Evolutionary conservation across 805 yeast species (phyloP).

Genomic region (Torulaspora quercuum): DNA sequence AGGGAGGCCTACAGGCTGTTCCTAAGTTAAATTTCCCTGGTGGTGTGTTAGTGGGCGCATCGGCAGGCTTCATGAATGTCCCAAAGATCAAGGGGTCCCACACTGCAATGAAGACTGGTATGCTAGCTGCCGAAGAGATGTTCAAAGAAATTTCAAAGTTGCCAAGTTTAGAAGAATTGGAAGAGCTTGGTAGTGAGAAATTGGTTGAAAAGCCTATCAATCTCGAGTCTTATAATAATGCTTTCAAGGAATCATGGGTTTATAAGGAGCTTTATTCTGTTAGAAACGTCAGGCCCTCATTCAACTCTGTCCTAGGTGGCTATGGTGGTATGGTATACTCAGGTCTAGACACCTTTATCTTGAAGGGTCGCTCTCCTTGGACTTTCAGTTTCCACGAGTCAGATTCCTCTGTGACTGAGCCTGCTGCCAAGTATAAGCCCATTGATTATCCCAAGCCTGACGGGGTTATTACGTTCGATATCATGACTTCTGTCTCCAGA

Average conservation of each 20-base stretch:
- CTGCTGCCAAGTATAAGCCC: conserved; percentile 62
- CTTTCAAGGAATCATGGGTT: conserved; percentile 78
- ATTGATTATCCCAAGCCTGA: conserved; percentile 95
- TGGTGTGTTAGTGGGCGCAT: conserved; percentile 89
- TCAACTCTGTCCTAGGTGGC: conserved; percentile 68
- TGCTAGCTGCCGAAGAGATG: conserved; percentile 88
- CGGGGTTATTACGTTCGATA: conserved; percentile 85
- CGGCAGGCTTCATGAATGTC: conserved; percentile 96
- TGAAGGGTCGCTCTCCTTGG: conserved; percentile 84
- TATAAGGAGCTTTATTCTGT: conserved; percentile 77
- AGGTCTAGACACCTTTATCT: conserved; percentile 74
- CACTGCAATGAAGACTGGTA: conserved; percentile 94
- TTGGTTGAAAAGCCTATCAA: conserved; percentile 44
- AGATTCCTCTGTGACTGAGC: conserved; percentile 68
- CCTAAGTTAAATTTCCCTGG: conserved; percentile 94
- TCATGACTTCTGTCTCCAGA: conserved; percentile 89
- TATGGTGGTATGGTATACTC: conserved; percentile 81
- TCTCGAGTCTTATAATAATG: conserved; percentile 57
- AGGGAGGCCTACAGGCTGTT: conserved; percentile 93
- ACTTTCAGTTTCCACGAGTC: conserved; percentile 67
- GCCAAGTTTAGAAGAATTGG: conserved; percentile 41
- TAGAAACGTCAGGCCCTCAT: conserved; percentile 90
- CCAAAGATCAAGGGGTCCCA: conserved; percentile 98
- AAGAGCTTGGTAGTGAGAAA: conserved; percentile 41
- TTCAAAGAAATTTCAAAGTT: conserved; percentile 50